These are phyloP conservation scores for Camellia oleifera DNA, from an alignment of 179 eudicot species.

Conservation along the genomic window DNA sequence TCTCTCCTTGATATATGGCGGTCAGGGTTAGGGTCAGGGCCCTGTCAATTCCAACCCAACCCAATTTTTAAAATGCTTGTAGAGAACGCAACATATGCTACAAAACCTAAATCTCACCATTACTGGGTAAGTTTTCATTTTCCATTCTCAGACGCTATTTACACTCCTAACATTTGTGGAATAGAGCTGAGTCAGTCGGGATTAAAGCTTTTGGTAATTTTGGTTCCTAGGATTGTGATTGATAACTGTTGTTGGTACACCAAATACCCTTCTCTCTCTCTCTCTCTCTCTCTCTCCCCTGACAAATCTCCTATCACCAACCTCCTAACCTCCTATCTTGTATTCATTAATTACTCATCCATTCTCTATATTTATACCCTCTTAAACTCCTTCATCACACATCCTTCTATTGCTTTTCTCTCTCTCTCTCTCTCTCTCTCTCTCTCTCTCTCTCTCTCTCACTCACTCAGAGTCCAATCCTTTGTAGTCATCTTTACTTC, in stretches of 20 bases:
- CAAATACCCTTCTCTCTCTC: neutral
- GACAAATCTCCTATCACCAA: conserved; percentile 34
- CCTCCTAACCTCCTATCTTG: conserved; percentile 25
- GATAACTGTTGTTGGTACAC: conserved; percentile 37
- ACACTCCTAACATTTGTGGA: conserved; percentile 13
- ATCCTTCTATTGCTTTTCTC: neutral
- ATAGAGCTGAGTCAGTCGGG: conserved; percentile 19
- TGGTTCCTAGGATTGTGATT: conserved; percentile 54
- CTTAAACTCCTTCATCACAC: neutral
- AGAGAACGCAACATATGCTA: conserved; percentile 26
- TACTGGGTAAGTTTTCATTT: conserved; percentile 17
- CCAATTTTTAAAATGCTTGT: conserved; percentile 10
- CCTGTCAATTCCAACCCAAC: conserved; percentile 21
- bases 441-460: neutral
- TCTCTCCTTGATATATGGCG: neutral
- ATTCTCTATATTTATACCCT: conserved; percentile 2
- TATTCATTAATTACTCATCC: conserved; percentile 4
- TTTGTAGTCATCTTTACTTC: neutral
- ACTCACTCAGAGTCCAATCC: neutral
- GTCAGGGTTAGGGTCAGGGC: neutral
- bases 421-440: neutral
- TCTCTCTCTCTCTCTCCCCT: conserved; percentile 17
- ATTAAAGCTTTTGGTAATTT: conserved; percentile 19
- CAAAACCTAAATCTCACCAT: conserved; percentile 17
- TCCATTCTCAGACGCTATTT: conserved; percentile 15